These are phyloP conservation scores for Exophiala aquamarina DNA, from an alignment of 2,329 filamentous ascomycete genomes.

Conservation along the genomic window DNA sequence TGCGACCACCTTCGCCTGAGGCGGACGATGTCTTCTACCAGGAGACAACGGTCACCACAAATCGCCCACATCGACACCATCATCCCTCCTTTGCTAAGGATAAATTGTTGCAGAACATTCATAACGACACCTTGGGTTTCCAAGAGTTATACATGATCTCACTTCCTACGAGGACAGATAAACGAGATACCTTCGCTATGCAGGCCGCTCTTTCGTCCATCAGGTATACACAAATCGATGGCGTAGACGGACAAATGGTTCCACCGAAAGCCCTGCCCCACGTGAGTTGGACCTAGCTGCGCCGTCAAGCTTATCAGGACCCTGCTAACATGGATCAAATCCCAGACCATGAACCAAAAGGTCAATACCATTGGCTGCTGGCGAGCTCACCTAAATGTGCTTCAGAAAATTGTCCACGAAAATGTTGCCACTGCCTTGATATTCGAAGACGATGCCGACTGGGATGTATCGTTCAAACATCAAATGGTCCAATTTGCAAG, in stretches of 20 bases:
- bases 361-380: conserved; percentile 32
- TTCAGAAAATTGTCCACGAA: conserved; percentile 44
- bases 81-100: background rate
- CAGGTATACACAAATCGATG: conserved; percentile 21
- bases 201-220: conserved; percentile 41
- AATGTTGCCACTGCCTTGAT: conserved; percentile 52
- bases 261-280: conserved; percentile 24
- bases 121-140: conserved; percentile 24
- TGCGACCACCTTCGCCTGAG: background rate
- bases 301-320: background rate
- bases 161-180: conserved; percentile 49
- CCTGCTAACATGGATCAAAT: background rate
- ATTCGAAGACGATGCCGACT: conserved; percentile 59
- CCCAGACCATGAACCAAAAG: conserved; percentile 19
- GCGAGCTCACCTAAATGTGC: conserved; percentile 42
- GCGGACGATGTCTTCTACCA: too few species aligned
- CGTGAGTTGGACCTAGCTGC: conserved; percentile 4
- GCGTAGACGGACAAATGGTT: conserved; percentile 21
- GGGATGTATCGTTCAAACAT: conserved; percentile 53
- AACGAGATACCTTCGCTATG: conserved; percentile 50
- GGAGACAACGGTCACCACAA: too few species aligned
- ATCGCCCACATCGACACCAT: background rate
- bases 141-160: conserved; percentile 49
- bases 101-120: conserved; percentile 6
- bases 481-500: conserved; percentile 46